Conservation (phyloP, 2,329 filamentous ascomycete species). For the Trichophaea hybrida region DNA sequence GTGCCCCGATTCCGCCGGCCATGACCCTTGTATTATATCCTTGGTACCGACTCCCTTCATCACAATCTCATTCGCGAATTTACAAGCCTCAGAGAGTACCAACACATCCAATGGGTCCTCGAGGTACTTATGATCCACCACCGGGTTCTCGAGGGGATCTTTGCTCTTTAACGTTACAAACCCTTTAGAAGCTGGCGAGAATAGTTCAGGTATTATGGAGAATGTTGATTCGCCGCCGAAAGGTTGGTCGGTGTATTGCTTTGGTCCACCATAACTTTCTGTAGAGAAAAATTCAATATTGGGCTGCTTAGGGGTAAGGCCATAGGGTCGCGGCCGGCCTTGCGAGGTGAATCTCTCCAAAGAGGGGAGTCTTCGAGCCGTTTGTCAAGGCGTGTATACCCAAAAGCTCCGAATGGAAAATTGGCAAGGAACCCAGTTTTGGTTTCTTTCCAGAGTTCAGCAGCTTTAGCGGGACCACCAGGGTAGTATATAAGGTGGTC, state of each 20-base stretch:
- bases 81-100: neutral
- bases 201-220: neutral
- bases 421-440: conserved; percentile 45
- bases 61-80: neutral
- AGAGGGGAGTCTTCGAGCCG: conserved; percentile 41
- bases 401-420: conserved; percentile 50
- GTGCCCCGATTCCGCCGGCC: neutral
- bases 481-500: conserved; percentile 33
- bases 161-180: neutral
- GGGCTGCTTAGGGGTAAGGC: conserved; percentile 20
- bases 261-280: neutral
- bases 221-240: neutral
- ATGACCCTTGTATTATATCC: neutral
- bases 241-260: neutral
- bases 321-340: conserved; percentile 47
- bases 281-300: neutral
- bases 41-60: neutral
- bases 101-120: neutral
- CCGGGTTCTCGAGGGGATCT: neutral
- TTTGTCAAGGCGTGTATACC: conserved; percentile 47
- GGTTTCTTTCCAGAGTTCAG: conserved; percentile 43
- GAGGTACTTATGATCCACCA: neutral
- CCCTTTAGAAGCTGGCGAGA: neutral
- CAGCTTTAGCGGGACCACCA: conserved; percentile 32
- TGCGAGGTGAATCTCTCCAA: conserved; percentile 40